These are phyloP conservation scores for Ogataea thermomethanolica DNA, from an alignment of 805 yeast genomes.

Conservation along the genomic window DNA sequence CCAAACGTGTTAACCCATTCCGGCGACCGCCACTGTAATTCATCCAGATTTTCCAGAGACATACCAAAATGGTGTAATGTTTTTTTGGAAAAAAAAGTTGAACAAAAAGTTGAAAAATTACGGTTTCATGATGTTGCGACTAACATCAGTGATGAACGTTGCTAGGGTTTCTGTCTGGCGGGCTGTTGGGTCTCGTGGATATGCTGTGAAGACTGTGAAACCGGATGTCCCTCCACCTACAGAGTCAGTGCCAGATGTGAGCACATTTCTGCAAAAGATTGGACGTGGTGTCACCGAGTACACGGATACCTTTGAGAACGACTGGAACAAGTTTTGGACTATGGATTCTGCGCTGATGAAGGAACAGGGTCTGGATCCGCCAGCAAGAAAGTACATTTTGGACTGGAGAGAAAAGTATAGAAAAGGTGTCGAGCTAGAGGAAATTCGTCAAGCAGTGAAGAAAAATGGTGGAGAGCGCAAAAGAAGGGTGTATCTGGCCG, in stretches of 20 bases:
- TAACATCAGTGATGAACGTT: not conserved
- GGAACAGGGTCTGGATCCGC: conserved; percentile 70
- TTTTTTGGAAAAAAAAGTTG: conserved; percentile 1
- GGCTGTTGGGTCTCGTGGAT: not conserved
- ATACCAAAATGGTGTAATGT: conserved; percentile 4
- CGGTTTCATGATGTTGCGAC: conserved; percentile 4
- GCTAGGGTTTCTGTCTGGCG: not conserved
- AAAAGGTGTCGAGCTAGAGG: conserved; percentile 49
- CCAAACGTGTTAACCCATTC: conserved; percentile 95
- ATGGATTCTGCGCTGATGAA: conserved; percentile 57
- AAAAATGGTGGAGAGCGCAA: conserved; percentile 90
- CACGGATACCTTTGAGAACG: conserved; percentile 61
- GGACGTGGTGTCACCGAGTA: conserved; percentile 75
- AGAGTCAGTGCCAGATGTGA: conserved; percentile 58
- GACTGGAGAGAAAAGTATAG: conserved; percentile 68
- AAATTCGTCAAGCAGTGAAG: conserved; percentile 56
- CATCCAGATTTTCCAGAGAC: conserved; percentile 53
- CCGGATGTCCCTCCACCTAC: conserved; percentile 48
- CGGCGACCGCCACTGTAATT: conserved; percentile 94
- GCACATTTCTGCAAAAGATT: conserved; percentile 67
- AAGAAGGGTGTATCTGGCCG: conserved; percentile 62
- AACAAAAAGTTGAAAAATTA: conserved; percentile 1
- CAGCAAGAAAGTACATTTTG: conserved; percentile 68
- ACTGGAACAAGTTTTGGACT: conserved; percentile 64
- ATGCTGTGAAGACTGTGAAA: conserved; percentile 1